Base-by-base conservation (phyloP, 129 eudicot species). In the Lactuca sativa region DNA sequence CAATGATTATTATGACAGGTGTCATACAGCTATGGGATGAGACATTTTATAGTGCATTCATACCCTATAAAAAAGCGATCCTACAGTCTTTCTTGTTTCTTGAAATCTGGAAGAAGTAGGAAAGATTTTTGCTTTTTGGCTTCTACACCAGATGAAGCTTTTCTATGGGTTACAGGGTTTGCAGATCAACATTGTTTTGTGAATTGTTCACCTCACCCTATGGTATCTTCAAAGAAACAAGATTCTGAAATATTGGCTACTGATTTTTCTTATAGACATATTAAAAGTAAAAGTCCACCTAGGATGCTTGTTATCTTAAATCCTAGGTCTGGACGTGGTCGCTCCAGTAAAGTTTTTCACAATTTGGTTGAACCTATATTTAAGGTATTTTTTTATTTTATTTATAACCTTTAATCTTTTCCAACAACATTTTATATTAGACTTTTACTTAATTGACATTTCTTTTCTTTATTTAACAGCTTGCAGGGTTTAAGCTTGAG, bases 281-380 rank as follows among this genome's bases (percentile, higher is more conserved):
- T 93, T 32, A 85, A 80, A 81, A 84, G 95, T 71, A 93, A 89
- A 77, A 93, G 84, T 74, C 90, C 98, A 18, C 98, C 98, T 34
- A 80, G 80, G 75, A 83, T 93, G 92, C 96, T 93, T 61, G 96
- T 93, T 59, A 93, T 93, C 72, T 78, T 93, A 62, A 93, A 93
- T 81, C 98, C 98, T 38, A 86, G 97, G 9, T 89, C 98, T 65
- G 98, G 98, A 59, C 95, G 88, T 72, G 96, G 98, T 36, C 98
- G 98, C 55, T 93, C 98, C 51, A 93, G 80, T 82, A 93, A 89
- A 82, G 98, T 93, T 65, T 93, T 86, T 69, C 90, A 93, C 76
- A 79, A 82, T 62, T 34, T 83, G 82, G 98, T 82, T 49, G 97
- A 93, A 76, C 98, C 97, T 6, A 85, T 93, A 85, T 89, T 93